phyloP scores from a whole-genome alignment of 2,329 filamentous ascomycete species.

The Aspergillus neoniger region DNA sequence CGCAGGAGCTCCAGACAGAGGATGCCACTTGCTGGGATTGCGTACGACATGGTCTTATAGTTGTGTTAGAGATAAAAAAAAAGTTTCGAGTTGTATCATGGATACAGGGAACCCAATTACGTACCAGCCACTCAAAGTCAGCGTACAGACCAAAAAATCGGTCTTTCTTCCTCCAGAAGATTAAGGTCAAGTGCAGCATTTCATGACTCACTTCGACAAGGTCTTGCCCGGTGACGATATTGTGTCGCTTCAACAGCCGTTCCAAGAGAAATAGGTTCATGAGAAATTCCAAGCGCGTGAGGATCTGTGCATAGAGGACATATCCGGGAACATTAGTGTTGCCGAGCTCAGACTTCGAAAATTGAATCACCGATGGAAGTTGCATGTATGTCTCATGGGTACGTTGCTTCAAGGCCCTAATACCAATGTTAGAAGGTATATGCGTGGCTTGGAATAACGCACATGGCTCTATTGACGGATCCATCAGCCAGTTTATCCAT shows the following conservation, averaged over 20 bases:
- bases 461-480: neutral
- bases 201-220: constrained; percentile 7
- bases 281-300: neutral
- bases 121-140: neutral
- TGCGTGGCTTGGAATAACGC: neutral
- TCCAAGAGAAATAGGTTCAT: constrained; percentile 2
- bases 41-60: neutral
- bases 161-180: constrained; percentile 8
- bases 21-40: neutral
- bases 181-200: neutral
- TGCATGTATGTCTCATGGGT: neutral
- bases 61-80: neutral
- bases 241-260: constrained; percentile 1
- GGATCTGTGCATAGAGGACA: neutral
- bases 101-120: neutral
- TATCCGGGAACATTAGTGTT: neutral
- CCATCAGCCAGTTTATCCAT: neutral
- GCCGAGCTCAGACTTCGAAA: neutral
- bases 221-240: neutral
- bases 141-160: neutral
- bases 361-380: neutral
- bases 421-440: neutral
- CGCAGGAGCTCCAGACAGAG: neutral
- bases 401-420: neutral
- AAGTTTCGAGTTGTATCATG: neutral